Evolutionary conservation across 179 eudicot genomes (phyloP).

Genomic region (Silene coronaria): DNA sequence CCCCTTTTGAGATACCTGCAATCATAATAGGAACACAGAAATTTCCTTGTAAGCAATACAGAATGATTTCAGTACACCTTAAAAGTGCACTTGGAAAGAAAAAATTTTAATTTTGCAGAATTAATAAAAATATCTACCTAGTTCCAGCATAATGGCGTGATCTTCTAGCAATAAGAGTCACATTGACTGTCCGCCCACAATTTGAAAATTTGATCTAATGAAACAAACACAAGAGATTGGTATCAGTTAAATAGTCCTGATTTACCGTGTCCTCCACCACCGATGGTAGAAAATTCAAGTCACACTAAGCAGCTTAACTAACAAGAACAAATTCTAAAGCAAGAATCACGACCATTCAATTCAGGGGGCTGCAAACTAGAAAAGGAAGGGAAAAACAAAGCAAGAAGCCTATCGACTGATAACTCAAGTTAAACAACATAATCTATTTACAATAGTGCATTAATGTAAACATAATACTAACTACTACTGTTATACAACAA

Average conservation of each 20-base stretch:
- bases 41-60: neutral
- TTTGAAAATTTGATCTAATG: conserved; percentile 56
- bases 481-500: neutral
- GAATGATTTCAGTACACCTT: neutral
- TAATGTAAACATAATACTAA: neutral
- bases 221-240: conserved; percentile 13
- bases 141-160: conserved; percentile 99
- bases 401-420: neutral
- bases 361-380: neutral
- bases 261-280: neutral
- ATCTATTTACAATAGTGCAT: neutral
- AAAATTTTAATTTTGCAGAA: neutral
- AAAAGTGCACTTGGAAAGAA: neutral
- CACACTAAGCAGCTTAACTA: neutral
- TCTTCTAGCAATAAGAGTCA: conserved; percentile 92
- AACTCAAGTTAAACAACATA: neutral
- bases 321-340: neutral
- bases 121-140: conserved; percentile 40
- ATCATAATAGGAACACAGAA: conserved; percentile 14
- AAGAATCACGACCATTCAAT: neutral
- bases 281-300: neutral
- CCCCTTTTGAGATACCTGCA: conserved; percentile 88
- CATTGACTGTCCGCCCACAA: conserved; percentile 56
- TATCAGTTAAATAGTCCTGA: neutral
- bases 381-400: neutral